Conservation (phyloP, 1,284 basidiomycete species). For the Rhizoctonia solani region DNA sequence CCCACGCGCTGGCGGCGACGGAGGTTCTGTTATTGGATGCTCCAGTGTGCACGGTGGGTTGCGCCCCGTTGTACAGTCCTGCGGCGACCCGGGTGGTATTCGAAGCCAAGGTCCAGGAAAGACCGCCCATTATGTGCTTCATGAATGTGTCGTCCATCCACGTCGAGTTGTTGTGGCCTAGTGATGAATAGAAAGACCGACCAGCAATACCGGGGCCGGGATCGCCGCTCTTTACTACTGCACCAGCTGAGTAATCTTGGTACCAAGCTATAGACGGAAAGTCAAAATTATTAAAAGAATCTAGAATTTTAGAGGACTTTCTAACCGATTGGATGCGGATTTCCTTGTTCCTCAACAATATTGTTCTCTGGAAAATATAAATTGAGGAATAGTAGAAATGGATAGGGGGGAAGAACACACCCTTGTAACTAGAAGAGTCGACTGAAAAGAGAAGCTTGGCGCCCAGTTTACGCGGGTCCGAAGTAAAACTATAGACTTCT, state of each 20-base stretch:
- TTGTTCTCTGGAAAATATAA: not conserved
- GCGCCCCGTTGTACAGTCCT: conserved; percentile 2
- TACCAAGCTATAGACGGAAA: conserved; percentile 67
- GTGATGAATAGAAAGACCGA: conserved; percentile 77
- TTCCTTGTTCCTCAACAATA: conserved; percentile 54
- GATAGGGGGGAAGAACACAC: conserved; percentile 50
- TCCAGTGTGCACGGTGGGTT: conserved; percentile 14
- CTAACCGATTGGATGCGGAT: conserved; percentile 64
- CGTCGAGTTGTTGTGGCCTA: conserved; percentile 62
- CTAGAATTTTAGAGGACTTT: not conserved
- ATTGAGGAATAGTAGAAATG: not conserved
- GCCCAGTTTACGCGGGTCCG: conserved; percentile 68
- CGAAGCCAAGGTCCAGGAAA: conserved; percentile 47
- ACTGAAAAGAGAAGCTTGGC: conserved; percentile 69
- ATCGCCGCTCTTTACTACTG: conserved; percentile 48
- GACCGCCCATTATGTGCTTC: conserved; percentile 50
- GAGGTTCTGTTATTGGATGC: conserved; percentile 11
- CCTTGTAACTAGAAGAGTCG: conserved; percentile 65
- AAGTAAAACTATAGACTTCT: conserved; percentile 79
- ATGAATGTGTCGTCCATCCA: conserved; percentile 49
- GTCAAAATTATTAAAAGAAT: not conserved
- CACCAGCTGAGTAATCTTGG: conserved; percentile 69
- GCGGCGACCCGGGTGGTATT: conserved; percentile 19
- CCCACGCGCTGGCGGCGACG: not conserved
- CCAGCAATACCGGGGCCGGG: conserved; percentile 51